Evolutionary conservation across 257 asterid species (phyloP), one percentile per base, ranked within the genome.

Genomic region (Striga asiatica): DNA sequence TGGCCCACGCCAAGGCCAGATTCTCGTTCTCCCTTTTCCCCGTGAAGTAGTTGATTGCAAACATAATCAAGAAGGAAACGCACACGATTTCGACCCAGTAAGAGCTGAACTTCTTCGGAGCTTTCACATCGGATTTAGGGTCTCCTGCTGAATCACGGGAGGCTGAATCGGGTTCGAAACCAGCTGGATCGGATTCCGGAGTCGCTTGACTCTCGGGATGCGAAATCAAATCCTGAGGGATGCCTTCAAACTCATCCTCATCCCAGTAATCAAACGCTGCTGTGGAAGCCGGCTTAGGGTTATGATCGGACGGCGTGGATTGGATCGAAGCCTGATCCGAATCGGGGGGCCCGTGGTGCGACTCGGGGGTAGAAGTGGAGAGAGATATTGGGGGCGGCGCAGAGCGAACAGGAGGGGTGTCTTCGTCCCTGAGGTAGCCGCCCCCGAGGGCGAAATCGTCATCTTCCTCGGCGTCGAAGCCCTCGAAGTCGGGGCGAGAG

Each of bases 231-330:
- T 47, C 43, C 24, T 69, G 67, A 7, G 95, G 93, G 48, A 89
- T 64, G 2, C 97, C 97, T 63, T 89, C 97, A 42, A 89, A 89
- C 50, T 89, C 97, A 60, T 89, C 95, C 37, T 89, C 97, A 42
- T 89, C 95, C 97, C 95, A 89, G 66, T 72, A 66, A 0, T 81
- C 84, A 42, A 78, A 80, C 34, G 88, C 73, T 24, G 92, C 56
- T 1, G 87, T 65, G 11, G 86, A 66, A 38, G 76, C 80, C 3
- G 78, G 68, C 60, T 56, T 62, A 2, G 76, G 66, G 58, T 55
- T 68, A 19, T 65, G 70, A 65, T 88, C 89, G 51, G 81, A 62
- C 10, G 82, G 67, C 56, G 71, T 75, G 8, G 79, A 66, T 14
- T 70, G 62, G 50, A 58, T 56, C 42, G 61, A 32, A 43, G 68